A percentile compares a stretch with the other conserved stretches of the same genome.
These are phyloP conservation scores for Colletotrichum tropicale DNA, from an alignment of 2,329 filamentous ascomycete species.

Conservation along the genomic window DNA sequence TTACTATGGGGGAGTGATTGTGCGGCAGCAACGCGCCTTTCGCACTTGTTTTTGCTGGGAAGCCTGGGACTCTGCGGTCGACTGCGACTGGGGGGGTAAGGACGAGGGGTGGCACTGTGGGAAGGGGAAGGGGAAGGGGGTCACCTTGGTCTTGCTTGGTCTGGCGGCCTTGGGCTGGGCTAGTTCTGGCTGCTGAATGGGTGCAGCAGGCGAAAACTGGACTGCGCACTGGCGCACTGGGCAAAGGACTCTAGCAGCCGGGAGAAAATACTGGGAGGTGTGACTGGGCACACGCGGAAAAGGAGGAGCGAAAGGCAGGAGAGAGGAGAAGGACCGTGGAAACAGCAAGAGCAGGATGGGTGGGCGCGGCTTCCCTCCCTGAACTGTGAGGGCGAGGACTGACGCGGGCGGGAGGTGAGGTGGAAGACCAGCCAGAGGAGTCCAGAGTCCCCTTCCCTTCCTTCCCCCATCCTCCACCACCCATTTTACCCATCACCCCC, in stretches of 20 bases:
- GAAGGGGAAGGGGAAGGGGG: slow-evolving; percentile 2
- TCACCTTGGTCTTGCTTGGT: background rate
- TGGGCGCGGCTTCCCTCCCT: slow-evolving; percentile 19
- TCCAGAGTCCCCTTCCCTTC: slow-evolving; percentile 2
- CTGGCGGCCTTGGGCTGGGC: background rate
- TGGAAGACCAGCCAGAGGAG: background rate
- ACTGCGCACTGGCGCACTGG: slow-evolving; percentile 11
- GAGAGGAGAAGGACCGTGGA: slow-evolving; percentile 7
- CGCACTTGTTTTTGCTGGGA: slow-evolving; percentile 30
- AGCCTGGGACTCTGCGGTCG: slow-evolving; percentile 12
- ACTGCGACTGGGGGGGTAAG: slow-evolving; percentile 11
- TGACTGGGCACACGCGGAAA: background rate
- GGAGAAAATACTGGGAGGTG: background rate
- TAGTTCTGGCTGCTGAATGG: slow-evolving; percentile 15
- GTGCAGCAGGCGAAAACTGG: background rate
- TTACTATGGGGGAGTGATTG: slow-evolving; percentile 71
- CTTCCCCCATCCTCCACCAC: background rate
- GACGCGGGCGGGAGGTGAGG: background rate
- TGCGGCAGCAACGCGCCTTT: slow-evolving; percentile 44
- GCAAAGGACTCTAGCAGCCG: background rate
- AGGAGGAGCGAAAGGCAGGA: background rate
- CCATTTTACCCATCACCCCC: background rate
- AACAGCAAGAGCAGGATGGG: background rate
- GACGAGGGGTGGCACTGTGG: slow-evolving; percentile 28
- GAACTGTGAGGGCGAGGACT: background rate